Evolutionary conservation across 2,329 filamentous ascomycete genomes (phyloP).

Genomic region (Colletotrichum tanaceti): DNA sequence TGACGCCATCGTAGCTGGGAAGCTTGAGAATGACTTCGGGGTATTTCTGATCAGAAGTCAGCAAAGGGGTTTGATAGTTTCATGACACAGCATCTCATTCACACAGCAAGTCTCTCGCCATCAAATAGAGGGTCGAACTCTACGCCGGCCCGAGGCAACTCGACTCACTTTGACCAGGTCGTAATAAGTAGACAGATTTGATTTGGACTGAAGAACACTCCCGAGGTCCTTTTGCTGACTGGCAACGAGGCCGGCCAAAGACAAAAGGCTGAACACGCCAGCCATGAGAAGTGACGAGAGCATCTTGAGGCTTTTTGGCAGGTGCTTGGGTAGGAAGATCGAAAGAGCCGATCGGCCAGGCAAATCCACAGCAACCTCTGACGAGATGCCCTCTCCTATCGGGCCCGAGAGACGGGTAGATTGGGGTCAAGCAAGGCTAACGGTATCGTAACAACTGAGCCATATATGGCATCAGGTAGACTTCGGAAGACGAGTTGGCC

Average conservation of each 20-base stretch:
- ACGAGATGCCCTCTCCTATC: background rate
- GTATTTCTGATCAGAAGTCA: slow-evolving; percentile 53
- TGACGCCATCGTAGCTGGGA: slow-evolving; percentile 57
- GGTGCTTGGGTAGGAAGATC: no score
- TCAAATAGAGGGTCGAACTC: background rate
- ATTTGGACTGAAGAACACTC: slow-evolving; percentile 52
- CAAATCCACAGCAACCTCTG: background rate
- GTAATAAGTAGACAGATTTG: slow-evolving; percentile 58
- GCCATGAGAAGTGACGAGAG: background rate
- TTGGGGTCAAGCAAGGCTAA: background rate
- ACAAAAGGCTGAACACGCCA: slow-evolving; percentile 4
- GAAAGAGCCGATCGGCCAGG: no score
- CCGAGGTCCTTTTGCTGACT: slow-evolving; percentile 51
- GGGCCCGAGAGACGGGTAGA: background rate
- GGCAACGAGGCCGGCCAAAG: slow-evolving; percentile 16
- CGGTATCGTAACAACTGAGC: background rate
- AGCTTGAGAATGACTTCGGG: slow-evolving; percentile 58
- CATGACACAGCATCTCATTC: no score
- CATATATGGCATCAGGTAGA: background rate
- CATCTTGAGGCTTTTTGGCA: slow-evolving; percentile 3
- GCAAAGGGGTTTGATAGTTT: background rate
- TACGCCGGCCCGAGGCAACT: no score
- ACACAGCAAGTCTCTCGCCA: no score
- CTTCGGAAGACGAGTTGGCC: background rate
- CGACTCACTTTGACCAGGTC: slow-evolving; percentile 55